Percentiles rank a stretch among this genome's conserved stretches.
phyloP scores from a whole-genome alignment of 2,329 filamentous ascomycete genomes.

The Aspergillus costaricaensis region DNA sequence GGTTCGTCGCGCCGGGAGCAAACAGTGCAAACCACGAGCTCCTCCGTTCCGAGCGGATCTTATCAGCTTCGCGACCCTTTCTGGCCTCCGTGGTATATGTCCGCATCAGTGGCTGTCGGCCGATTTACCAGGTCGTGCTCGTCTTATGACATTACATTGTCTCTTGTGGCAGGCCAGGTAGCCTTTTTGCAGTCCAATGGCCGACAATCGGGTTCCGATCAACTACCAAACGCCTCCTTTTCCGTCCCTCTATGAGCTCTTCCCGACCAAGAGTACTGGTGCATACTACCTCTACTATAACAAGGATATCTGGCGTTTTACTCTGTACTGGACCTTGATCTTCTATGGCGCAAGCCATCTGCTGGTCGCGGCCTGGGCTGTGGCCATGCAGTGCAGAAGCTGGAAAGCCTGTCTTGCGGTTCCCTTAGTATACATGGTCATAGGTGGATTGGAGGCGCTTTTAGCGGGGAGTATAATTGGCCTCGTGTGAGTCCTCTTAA shows the following conservation, averaged over 20 bases:
- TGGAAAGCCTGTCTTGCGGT: conserved; percentile 65
- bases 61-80: conserved; percentile 1
- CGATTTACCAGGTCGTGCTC: conserved; percentile 11
- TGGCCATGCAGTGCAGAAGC: conserved; percentile 65
- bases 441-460: conserved; percentile 74
- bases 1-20: conserved; percentile 28
- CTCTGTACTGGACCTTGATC: conserved; percentile 80
- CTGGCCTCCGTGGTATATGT: neutral
- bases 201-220: conserved; percentile 49
- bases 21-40: conserved; percentile 29
- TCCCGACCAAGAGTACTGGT: conserved; percentile 58
- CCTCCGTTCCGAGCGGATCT: neutral
- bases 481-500: conserved; percentile 62
- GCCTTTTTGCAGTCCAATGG: conserved; percentile 21
- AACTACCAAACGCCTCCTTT: conserved; percentile 72
- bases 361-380: conserved; percentile 69
- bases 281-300: conserved; percentile 70
- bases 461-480: conserved; percentile 81
- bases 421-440: conserved; percentile 68
- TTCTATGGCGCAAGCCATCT: conserved; percentile 76
- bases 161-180: conserved; percentile 10
- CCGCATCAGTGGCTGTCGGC: conserved; percentile 12
- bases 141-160: neutral
- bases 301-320: conserved; percentile 82
- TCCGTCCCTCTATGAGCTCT: conserved; percentile 78